Evolutionary conservation across 306 rosid species (phyloP), one percentile per base, ranked within the genome.

Genomic region (Lathyrus oleraceus): DNA sequence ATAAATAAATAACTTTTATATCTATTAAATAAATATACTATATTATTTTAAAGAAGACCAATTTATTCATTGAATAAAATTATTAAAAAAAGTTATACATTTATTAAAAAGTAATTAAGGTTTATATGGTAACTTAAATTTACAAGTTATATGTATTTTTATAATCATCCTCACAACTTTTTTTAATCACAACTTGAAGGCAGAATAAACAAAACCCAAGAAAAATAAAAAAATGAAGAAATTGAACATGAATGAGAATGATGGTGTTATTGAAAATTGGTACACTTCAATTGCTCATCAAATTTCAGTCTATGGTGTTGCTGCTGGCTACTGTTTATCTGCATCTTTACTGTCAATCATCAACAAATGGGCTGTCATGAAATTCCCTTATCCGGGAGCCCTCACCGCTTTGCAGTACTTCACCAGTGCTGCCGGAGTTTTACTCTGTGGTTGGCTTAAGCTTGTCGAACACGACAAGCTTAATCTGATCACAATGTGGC

Each of bases 341-440:
- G 97, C 97, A 15, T 91, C 97, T 14, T 71, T 91, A 79, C 92
- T 91, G 20, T 91, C 97, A 35, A 88, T 91, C 47, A 91, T 91
- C 69, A 91, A 88, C 82, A 91, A 91, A 88, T 91, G 96, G 97
- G 97, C 97, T 58, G 79, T 91, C 20, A 84, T 88, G 92, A 88
- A 88, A 78, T 91, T 91, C 76, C 97, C 97, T 56, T 91, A 91
- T 76, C 96, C 97, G 0, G 97, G 97, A 0, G 96, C 97, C 1
- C 81, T 91, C 14, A 91, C 92, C 13, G 97, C 97, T 13, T 52
- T 88, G 13, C 96, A 91, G 82, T 88, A 91, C 82, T 87, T 91
- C 81, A 88, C 96, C 12, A 91, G 97, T 65, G 97, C 87, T 0
- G 78, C 87, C 0, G 97, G 97, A 10, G 97, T 91, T 52, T 59